phyloP scores from a whole-genome alignment of 768 basidiomycete genomes.

The Mycena latifolia region DNA sequence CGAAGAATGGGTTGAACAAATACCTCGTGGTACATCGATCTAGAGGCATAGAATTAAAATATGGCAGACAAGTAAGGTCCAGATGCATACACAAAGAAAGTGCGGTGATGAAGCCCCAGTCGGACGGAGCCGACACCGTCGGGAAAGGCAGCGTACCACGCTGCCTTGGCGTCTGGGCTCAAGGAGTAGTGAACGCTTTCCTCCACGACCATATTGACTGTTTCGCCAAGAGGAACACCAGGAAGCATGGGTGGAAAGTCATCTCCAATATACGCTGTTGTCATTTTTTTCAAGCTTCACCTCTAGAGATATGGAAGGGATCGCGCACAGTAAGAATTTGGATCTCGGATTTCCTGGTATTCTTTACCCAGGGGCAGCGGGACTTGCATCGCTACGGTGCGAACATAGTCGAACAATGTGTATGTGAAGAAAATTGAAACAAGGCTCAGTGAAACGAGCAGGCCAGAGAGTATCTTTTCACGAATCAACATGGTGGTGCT shows the following conservation, averaged over 20 bases:
- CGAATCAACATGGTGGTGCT: constrained; percentile 18
- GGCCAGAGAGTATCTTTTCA: constrained; percentile 14
- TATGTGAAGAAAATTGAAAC: constrained; percentile 24
- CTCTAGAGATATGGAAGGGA: background rate
- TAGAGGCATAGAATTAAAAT: constrained; percentile 3
- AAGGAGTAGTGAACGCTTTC: constrained; percentile 29
- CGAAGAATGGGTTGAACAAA: background rate
- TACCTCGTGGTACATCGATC: constrained; percentile 36
- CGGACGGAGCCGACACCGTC: constrained; percentile 23
- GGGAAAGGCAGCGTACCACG: constrained; percentile 31
- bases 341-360: constrained; percentile 6
- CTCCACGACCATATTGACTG: constrained; percentile 29
- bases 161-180: constrained; percentile 15
- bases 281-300: background rate
- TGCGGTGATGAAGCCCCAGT: constrained; percentile 25
- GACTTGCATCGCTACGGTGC: constrained; percentile 1
- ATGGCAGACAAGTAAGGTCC: too few relatives aligned
- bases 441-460: constrained; percentile 27
- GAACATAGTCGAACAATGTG: constrained; percentile 26
- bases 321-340: constrained; percentile 27
- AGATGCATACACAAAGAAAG: constrained; percentile 34
- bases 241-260: constrained; percentile 29
- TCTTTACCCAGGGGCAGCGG: constrained; percentile 10
- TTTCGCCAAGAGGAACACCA: constrained; percentile 27
- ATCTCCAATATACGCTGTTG: constrained; percentile 26